Evolutionary conservation across 2,329 filamentous ascomycete genomes (phyloP), one percentile per base, ranked within the genome.

Genomic region (Tolypocladium album): DNA sequence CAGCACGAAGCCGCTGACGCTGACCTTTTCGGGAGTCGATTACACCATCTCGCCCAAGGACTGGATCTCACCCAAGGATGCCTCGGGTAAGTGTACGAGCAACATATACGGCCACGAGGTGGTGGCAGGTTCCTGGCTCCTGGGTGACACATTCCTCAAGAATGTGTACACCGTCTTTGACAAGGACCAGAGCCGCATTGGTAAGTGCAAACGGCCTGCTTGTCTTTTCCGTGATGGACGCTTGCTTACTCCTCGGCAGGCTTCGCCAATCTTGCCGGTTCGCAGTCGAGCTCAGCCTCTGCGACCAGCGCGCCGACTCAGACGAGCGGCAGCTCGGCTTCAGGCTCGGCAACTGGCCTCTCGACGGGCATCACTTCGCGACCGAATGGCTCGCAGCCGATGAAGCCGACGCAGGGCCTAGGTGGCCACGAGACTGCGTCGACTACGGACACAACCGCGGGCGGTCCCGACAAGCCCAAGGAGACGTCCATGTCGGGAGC

Each of bases 101-200:
- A 92, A 89, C 66, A 83, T 96, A 42, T 87, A 91, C 58, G 89
- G 88, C 1, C 80, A 85, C 34, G 82, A 88, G 69, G 84, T 89
- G 17, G 86, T 90, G 55, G 74, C 79, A 0, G 79, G 77, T 66
- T 67, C 85, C 36, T 96, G 91, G 90, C 78, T 96, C n/a, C 74
- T 96, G 1, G 92, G 92, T 2, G 91, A 92, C 65, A 84, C 88
- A 0, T 96, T 96, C 67, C 75, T 96, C 62, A 96, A 95, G 76
- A 96, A 95, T 66, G 91, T 96, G 20, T 96, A 96, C 70, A 79
- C 85, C 1, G 87, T 94, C 31, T 96, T 95, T 70, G 92, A 96
- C 71, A 84, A 83, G 58, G 90, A 93, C 63, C 69, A 85, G 64
- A 74, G 72, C 52, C 82, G 81, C 58, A 83, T 92, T 64, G 88